A percentile compares a stretch with the other conserved stretches of the same genome.
Conservation (phyloP, 2,329 filamentous ascomycete genomes). For the Diaporthe nobilis region DNA sequence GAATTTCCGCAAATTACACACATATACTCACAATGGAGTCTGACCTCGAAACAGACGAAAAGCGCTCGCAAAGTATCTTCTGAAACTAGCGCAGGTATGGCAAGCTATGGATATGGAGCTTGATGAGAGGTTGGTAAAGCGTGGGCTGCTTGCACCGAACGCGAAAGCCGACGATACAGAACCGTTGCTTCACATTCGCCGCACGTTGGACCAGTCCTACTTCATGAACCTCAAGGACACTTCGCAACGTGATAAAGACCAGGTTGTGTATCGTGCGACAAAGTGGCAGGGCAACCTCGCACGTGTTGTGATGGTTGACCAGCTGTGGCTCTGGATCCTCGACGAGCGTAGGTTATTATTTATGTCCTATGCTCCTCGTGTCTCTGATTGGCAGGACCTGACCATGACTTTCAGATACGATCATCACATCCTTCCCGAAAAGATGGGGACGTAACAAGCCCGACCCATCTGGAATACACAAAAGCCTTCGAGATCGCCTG, state of each 20-base stretch:
- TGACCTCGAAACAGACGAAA: no score
- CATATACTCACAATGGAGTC: no score
- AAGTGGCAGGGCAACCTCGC: background rate
- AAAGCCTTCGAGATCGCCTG: slow-evolving; percentile 26
- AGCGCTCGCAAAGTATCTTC: no score
- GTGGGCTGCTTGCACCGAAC: no score
- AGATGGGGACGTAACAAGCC: slow-evolving; percentile 38
- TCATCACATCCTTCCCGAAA: slow-evolving; percentile 34
- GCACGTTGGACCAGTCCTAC: slow-evolving; percentile 37
- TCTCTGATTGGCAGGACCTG: no score
- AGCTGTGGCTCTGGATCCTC: slow-evolving; percentile 37
- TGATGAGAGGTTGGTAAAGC: slow-evolving; percentile 7
- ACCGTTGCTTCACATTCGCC: slow-evolving; percentile 18
- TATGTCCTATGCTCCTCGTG: no score
- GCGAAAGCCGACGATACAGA: no score
- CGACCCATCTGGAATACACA: slow-evolving; percentile 38
- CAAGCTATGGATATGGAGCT: slow-evolving; percentile 32
- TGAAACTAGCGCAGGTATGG: slow-evolving; percentile 30
- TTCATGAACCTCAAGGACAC: slow-evolving; percentile 36
- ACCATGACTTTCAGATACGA: no score
- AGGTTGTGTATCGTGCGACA: slow-evolving; percentile 37
- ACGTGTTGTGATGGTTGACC: slow-evolving; percentile 38
- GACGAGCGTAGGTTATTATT: no score
- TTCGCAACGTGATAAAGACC: slow-evolving; percentile 33
- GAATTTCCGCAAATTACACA: no score